Conservation (phyloP, 2,329 filamentous ascomycete species). For the Sclerotinia borealis region DNA sequence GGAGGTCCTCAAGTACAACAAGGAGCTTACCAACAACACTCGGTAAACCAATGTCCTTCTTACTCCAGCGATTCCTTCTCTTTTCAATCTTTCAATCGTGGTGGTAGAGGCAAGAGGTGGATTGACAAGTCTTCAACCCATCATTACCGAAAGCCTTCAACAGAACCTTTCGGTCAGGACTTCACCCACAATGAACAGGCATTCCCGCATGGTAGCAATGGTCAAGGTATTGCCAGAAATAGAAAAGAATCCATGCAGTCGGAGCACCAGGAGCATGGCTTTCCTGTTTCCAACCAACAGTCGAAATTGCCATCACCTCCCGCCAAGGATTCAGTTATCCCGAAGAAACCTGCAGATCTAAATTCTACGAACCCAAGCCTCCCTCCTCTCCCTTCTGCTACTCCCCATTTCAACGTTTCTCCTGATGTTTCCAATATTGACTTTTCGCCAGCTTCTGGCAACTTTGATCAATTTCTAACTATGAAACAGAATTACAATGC, state of each 20-base stretch:
- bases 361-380: conserved; percentile 12
- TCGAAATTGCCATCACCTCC: conserved; percentile 1
- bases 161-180: conserved; percentile 25
- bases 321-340: conserved; percentile 7
- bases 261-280: conserved; percentile 20
- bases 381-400: conserved; percentile 26
- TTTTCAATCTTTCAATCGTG: conserved; percentile 9
- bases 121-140: conserved; percentile 28
- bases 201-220: conserved; percentile 20
- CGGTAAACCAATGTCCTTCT: conserved; percentile 32
- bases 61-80: conserved; percentile 17
- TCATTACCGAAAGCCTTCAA: conserved; percentile 22
- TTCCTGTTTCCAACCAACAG: conserved; percentile 17
- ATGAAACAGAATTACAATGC: conserved; percentile 53
- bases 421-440: conserved; percentile 38
- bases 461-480: conserved; percentile 55
- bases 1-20: conserved; percentile 46
- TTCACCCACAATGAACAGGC: conserved; percentile 21
- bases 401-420: conserved; percentile 23
- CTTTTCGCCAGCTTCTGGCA: conserved; percentile 61
- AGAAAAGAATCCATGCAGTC: conserved; percentile 18
- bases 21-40: conserved; percentile 12
- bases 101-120: conserved; percentile 17
- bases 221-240: conserved; percentile 18
- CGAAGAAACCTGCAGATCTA: conserved; percentile 6